These are phyloP conservation scores for Tulasnella sp. DNA, from an alignment of 768 basidiomycete genomes.

Conservation along the genomic window DNA sequence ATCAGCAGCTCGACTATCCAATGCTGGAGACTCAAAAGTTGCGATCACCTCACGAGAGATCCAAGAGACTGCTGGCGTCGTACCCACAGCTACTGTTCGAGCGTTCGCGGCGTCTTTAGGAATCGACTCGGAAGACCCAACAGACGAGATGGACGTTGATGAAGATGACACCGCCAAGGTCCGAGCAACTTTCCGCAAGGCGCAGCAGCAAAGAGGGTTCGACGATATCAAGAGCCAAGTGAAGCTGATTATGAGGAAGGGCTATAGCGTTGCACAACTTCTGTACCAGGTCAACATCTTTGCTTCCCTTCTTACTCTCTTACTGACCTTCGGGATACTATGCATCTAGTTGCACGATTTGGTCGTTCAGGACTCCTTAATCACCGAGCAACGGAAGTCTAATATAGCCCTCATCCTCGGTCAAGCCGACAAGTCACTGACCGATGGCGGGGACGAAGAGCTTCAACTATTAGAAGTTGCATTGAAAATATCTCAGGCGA, in stretches of 20 bases:
- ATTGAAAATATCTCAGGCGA: slow-evolving; percentile 63
- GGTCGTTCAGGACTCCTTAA: slow-evolving; percentile 73
- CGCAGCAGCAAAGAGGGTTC: slow-evolving; percentile 46
- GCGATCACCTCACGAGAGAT: slow-evolving; percentile 74
- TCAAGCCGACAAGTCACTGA: slow-evolving; percentile 92
- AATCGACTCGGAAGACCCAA: slow-evolving; percentile 49
- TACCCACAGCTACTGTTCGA: slow-evolving; percentile 69
- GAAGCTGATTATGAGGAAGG: slow-evolving; percentile 73
- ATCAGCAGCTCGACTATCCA: slow-evolving; percentile 86
- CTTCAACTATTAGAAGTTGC: slow-evolving; percentile 89
- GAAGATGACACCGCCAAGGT: slow-evolving; percentile 26
- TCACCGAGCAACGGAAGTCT: slow-evolving; percentile 78
- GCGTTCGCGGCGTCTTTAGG: slow-evolving; percentile 69
- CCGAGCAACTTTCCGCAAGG: slow-evolving; percentile 30
- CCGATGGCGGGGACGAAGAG: slow-evolving; percentile 96
- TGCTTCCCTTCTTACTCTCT: slow-evolving; percentile 28
- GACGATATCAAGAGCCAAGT: slow-evolving; percentile 66
- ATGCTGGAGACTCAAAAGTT: slow-evolving; percentile 60
- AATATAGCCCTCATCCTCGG: slow-evolving; percentile 78
- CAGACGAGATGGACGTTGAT: slow-evolving; percentile 54
- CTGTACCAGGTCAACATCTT: slow-evolving; percentile 66
- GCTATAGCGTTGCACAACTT: slow-evolving; percentile 88
- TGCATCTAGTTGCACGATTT: slow-evolving; percentile 78
- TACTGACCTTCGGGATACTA: slow-evolving; percentile 45
- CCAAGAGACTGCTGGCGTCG: slow-evolving; percentile 95